A percentile compares a stretch with the other conserved stretches of the same genome.
These are phyloP conservation scores for Trametes sp. DNA, from an alignment of 1,284 basidiomycete genomes.

Conservation along the genomic window DNA sequence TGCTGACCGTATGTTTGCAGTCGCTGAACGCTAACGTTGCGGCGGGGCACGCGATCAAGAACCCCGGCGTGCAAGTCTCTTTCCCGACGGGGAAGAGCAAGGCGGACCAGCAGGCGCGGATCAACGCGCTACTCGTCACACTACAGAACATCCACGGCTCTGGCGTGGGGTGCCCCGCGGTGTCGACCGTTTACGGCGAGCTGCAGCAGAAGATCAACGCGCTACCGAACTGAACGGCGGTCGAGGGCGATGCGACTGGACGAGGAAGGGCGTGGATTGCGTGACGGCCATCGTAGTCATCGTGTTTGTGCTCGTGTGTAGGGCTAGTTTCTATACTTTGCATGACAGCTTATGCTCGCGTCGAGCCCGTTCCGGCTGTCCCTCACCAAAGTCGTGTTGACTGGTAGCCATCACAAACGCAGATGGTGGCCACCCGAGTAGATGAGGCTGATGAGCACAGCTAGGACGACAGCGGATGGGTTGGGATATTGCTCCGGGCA, in stretches of 20 bases:
- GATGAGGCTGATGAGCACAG: too few species aligned
- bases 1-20: slow-evolving; percentile 10
- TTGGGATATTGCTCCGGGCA: too few species aligned
- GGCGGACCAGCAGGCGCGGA: slow-evolving; percentile 43
- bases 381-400: too few species aligned
- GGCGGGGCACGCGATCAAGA: slow-evolving; percentile 49
- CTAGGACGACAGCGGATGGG: too few species aligned
- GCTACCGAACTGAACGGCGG: slow-evolving; percentile 13
- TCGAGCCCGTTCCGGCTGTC: too few species aligned
- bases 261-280: too few species aligned
- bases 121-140: slow-evolving; percentile 43
- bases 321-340: too few species aligned
- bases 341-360: too few species aligned
- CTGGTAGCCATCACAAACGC: too few species aligned
- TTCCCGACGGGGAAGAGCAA: slow-evolving; percentile 48
- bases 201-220: slow-evolving; percentile 41
- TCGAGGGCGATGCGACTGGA: neutral
- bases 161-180: slow-evolving; percentile 49
- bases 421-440: too few species aligned
- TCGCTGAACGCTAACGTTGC: slow-evolving; percentile 44
- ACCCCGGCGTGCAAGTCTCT: slow-evolving; percentile 43
- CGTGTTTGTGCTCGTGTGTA: too few species aligned
- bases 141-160: slow-evolving; percentile 52
- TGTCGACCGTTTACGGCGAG: slow-evolving; percentile 46
- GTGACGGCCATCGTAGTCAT: too few species aligned